Base-by-base conservation (phyloP, 1,139 yeast species). In the Protomyces inundatus region DNA sequence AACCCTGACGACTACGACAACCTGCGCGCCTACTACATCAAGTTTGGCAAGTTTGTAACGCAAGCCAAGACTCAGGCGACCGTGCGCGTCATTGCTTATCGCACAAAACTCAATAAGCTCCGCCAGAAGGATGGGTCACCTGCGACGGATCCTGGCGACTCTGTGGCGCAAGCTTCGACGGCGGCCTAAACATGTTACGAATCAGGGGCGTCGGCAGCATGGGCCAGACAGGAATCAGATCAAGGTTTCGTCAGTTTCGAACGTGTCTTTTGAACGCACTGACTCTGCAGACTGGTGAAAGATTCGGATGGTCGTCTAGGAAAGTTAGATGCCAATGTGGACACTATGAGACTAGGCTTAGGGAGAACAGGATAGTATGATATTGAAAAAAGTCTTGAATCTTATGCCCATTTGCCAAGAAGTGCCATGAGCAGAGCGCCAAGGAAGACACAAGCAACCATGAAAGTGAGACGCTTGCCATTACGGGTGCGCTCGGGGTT, bases 401-500 rank as follows among this genome's bases (percentile, higher is more conserved):
- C 42, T 76, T 74, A 88, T 14, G 95, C 96, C 96, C 96, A 88
- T 74, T 82, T 86, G 67, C 95, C 96, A 66, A 89, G 77, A 63
- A 89, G 78, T 2, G 95, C 91, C 96, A 89, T 89, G 61, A 87
- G 73, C 64, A 88, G 95, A 33, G 90, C 85, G 67, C 96, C 96
- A 84, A 69, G 65, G 72, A 69, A 66, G 70, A 62, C 65, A 72
- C 71, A 59, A 80, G 69, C 75, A 75, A 69, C 71, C 77, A 67
- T 76, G 54, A 35, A 52, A 34, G 37, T 30, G 57, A 82, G 70
- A 73, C 67, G 64, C 40, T 60, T 60, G 57, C 69, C 50, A 53
- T 66, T 65, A 58, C 68, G 68, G 48, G 73, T 69, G 71, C 83
- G 82, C 70, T 84, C 84, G 65, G 82, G 81, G 37, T 87, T 80